Conservation (phyloP, 345 rosid genomes). For the Populus tremula region DNA sequence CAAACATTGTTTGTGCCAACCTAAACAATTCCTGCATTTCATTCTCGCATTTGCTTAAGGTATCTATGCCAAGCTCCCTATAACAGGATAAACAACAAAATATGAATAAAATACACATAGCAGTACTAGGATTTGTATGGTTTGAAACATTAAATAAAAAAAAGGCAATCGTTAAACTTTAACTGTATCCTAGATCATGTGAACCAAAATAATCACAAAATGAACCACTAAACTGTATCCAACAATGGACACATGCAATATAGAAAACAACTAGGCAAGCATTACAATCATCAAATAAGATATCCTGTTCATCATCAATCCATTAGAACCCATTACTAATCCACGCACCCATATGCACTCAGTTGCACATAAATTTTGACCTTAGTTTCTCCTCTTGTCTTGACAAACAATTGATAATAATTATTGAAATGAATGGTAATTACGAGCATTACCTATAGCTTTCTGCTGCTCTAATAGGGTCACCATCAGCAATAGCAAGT, state of each 20-base stretch:
- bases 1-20: constrained; percentile 84
- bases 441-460: constrained; percentile 65
- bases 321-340: not conserved
- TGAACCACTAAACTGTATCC: not conserved
- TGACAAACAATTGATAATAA: not conserved
- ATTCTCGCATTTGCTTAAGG: constrained; percentile 54
- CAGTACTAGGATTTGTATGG: not conserved
- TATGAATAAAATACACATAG: constrained; percentile 9
- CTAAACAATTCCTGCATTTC: constrained; percentile 67
- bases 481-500: constrained; percentile 79
- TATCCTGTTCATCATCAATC: constrained; percentile 1
- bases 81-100: constrained; percentile 8
- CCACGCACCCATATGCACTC: not conserved
- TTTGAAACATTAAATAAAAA: constrained; percentile 3
- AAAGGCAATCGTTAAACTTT: not conserved
- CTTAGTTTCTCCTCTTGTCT: constrained; percentile 10
- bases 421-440: not conserved
- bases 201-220: constrained; percentile 2
- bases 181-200: not conserved
- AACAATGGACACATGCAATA: not conserved
- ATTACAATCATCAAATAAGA: not conserved
- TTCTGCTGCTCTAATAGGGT: constrained; percentile 52
- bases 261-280: not conserved
- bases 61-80: constrained; percentile 83
- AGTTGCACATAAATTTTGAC: not conserved